Evolutionary conservation across 768 basidiomycete genomes (phyloP), one percentile per base, ranked within the genome.

Genomic region (Peribolospora baueri): DNA sequence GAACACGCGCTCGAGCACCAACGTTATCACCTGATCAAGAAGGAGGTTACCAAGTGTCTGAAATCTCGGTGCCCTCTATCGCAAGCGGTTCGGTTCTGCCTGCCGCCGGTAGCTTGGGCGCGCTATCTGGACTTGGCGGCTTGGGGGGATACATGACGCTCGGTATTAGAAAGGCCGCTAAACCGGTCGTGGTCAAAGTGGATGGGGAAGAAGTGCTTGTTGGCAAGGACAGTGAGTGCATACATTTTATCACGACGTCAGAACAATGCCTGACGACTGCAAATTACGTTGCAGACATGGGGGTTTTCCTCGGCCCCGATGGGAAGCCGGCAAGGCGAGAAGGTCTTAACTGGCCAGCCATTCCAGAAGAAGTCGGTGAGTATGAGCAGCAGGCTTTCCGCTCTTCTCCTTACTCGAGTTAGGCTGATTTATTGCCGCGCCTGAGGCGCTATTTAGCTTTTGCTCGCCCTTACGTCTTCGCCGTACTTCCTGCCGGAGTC

Each of bases 381-480:
- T 3, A 38, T 41, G 0, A 74, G 90, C 11, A 75, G 76, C 57
- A 88, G 84, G 81, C 76, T 79, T 2, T 73, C 75, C n/a, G 73
- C 79, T 50, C 84, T 84, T 54, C 48, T 54, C 42, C 37, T 54
- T 52, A 51, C 52, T 58, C 43, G 51, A 37, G 4, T 42, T 57
- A 50, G 50, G 52, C 42, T 5, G 60, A 37, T 56, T 60, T 25
- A 25, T 57, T 6, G 48, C 47, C 5, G 10, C 36, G 13, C 14
- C 51, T 50, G 9, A 54, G 36, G n/a, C 38, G 5, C 8, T 39
- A 4, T 43, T 5, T 59, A 82, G 84, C 77, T 3, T 79, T 77
- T 54, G 71, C 82, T 53, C 77, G 76, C 59, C 84, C 85, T 1
- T 88, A 86, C 60, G 69, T 87, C 11, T 74, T 84, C 60, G 76